phyloP scores from a whole-genome alignment of 352 stramenopile genomes.

The Peronospora belbahrii region DNA sequence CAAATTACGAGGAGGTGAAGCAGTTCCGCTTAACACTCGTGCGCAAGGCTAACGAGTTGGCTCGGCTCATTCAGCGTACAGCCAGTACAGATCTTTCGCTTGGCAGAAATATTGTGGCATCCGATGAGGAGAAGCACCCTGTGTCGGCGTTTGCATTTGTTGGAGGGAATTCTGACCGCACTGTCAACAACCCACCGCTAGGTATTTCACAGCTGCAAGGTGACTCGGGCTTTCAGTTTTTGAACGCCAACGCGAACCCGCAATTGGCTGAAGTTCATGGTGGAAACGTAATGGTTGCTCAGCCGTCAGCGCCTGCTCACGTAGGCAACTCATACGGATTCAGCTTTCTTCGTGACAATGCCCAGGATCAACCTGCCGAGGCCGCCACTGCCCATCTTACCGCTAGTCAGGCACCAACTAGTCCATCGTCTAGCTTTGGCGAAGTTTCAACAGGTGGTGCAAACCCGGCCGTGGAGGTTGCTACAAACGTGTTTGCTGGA shows the following conservation, averaged over 20 bases:
- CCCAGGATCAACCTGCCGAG: slow-evolving; percentile 7
- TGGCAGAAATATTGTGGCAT: slow-evolving; percentile 10
- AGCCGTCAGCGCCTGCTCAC: slow-evolving; percentile 13
- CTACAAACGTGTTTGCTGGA: slow-evolving; percentile 47
- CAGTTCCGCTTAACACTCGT: slow-evolving; percentile 64
- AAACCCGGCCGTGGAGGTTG: slow-evolving; percentile 6
- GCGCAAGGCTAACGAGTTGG: slow-evolving; percentile 49
- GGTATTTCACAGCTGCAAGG: slow-evolving; percentile 29
- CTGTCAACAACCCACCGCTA: slow-evolving; percentile 23
- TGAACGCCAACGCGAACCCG: slow-evolving; percentile 29
- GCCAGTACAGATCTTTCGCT: slow-evolving; percentile 10
- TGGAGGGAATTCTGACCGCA: slow-evolving; percentile 17
- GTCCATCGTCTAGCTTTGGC: slow-evolving; percentile 34
- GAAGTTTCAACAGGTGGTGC: slow-evolving; percentile 21
- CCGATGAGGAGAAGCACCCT: slow-evolving; percentile 26
- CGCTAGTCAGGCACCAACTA: slow-evolving; percentile 19
- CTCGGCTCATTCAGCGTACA: slow-evolving; percentile 54
- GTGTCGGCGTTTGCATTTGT: slow-evolving; percentile 56
- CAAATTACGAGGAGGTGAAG: slow-evolving; percentile 67
- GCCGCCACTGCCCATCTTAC: slow-evolving; percentile 6
- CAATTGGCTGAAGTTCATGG: slow-evolving; percentile 12
- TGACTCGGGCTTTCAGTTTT: slow-evolving; percentile 37
- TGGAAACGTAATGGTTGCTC: slow-evolving; percentile 13
- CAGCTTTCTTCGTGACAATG: slow-evolving; percentile 33
- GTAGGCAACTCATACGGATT: slow-evolving; percentile 37